phyloP scores from a whole-genome alignment of 331 rosid species.

The Prunus yedoensis region DNA sequence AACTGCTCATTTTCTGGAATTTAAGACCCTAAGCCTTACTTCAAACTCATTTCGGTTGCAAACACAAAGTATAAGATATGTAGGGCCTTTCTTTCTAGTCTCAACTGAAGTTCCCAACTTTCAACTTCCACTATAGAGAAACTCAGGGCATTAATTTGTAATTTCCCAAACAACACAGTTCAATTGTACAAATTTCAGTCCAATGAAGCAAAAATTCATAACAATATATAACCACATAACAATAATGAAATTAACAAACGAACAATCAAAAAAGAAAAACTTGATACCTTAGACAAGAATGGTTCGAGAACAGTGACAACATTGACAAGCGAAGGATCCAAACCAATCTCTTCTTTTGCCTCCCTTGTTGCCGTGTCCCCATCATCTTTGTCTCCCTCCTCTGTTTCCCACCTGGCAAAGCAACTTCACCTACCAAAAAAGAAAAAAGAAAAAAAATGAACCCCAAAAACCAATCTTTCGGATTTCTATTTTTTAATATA shows the following conservation, averaged over 20 bases:
- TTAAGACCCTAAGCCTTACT: not conserved
- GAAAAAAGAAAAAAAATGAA: not conserved
- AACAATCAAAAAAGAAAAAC: not conserved
- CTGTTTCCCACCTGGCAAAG: conserved; percentile 94
- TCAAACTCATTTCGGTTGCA: not conserved
- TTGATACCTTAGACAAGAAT: conserved; percentile 79
- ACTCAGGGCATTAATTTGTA: not conserved
- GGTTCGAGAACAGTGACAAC: conserved; percentile 86
- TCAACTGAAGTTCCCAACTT: not conserved
- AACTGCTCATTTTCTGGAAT: not conserved
- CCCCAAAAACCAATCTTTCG: not conserved
- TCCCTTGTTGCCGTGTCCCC: conserved; percentile 87
- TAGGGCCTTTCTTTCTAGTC: not conserved
- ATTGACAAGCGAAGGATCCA: conserved; percentile 77
- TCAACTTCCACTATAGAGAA: not conserved
- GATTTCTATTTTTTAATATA: not conserved
- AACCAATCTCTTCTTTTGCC: conserved; percentile 87
- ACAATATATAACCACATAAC: not conserved
- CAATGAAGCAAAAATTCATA: not conserved
- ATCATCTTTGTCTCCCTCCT: conserved; percentile 88
- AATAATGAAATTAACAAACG: not conserved
- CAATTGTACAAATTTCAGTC: not conserved
- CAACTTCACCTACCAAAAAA: conserved; percentile 68
- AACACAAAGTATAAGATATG: not conserved
- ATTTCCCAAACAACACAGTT: not conserved